Evolutionary conservation across 768 basidiomycete genomes (phyloP).

Genomic region (Mycena rosella): DNA sequence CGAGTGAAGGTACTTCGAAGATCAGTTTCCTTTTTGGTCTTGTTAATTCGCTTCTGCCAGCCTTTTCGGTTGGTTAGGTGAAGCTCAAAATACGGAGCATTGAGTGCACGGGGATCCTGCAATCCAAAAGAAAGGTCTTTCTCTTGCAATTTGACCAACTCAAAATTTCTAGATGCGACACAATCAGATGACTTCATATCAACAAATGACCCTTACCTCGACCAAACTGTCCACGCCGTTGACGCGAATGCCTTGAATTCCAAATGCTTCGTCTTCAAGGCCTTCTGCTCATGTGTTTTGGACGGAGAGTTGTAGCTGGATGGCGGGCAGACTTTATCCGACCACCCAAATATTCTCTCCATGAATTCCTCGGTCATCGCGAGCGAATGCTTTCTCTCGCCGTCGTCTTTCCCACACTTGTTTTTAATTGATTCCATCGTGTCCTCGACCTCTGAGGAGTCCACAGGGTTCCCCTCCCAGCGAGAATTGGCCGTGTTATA

Average conservation of each 20-base stretch:
- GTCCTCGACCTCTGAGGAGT: conserved; percentile 37
- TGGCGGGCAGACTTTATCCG: conserved; percentile 26
- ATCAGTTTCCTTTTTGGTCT: conserved; percentile 24
- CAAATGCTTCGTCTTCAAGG: not conserved
- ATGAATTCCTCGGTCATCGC: conserved; percentile 41
- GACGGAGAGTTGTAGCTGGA: not conserved
- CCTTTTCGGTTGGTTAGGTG: conserved; percentile 39
- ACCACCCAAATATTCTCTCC: conserved; percentile 27
- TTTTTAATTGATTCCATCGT: conserved; percentile 39
- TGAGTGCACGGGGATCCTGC: conserved; percentile 5
- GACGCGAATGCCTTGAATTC: not conserved
- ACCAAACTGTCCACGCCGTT: not conserved
- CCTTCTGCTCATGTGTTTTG: not conserved
- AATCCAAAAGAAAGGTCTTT: conserved; percentile 14
- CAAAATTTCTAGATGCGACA: not conserved
- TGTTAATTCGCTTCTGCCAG: conserved; percentile 40
- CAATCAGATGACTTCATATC: not conserved
- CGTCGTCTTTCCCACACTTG: conserved; percentile 27
- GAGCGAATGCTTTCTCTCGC: conserved; percentile 38
- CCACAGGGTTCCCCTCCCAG: conserved; percentile 43
- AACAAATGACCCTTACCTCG: not conserved
- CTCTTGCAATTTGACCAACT: not conserved
- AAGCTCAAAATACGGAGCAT: conserved; percentile 32
- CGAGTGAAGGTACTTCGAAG: conserved; percentile 17
- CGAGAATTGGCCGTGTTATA: conserved; percentile 16